Base-by-base conservation (phyloP, 371 early-diverging fungal genomes). In the Mycotypha africana region DNA sequence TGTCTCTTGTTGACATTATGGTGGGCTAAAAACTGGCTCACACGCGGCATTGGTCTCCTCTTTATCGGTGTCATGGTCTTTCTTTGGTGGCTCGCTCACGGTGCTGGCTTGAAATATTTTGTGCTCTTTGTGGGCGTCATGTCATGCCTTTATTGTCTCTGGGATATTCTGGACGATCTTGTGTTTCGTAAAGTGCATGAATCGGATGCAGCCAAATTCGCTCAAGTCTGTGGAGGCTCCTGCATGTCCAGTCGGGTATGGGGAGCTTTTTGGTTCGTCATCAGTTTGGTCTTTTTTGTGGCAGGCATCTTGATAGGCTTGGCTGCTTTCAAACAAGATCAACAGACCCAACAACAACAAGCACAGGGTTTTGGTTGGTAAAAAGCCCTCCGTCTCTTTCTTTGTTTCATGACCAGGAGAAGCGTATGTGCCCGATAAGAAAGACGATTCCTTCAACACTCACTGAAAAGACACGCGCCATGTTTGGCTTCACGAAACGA, bases 101-200 rank as follows among this genome's bases (percentile, higher is more conserved):
- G 84, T 2, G 70, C 62, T 7, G 87, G 86, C 16, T 71, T 96
- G 19, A 75, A 83, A 31, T 95, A 92, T 49, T 87, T 93, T 60
- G 88, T 92, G 4, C 73, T 94, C 11, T 96, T 96, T 66, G 68
- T 94, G 46, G 97, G 91, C 36, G 87, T 88, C 28, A 95, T 97
- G 97, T 85, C 84, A 3, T 85, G 89, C 20, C 71, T 92, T 20
- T 94, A 97, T 59, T 79, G 87, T 49, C 78, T 94, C 12, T 92
- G 93, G 86, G 97, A 97, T 74, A 94, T 95, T 52, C 58, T 95
- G 41, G 95, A 97, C 45, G 94, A 93, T 72, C 71, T 95, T 6
- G 83, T 97, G 4, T 72, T 86, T 47, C 70, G 93, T 31, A 92
- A 92, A 66, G 85, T 89, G 14, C 88, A 94, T 63, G 91, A 90